Base-by-base conservation (phyloP, 2,329 filamentous ascomycete genomes). In the Claviceps sp. region DNA sequence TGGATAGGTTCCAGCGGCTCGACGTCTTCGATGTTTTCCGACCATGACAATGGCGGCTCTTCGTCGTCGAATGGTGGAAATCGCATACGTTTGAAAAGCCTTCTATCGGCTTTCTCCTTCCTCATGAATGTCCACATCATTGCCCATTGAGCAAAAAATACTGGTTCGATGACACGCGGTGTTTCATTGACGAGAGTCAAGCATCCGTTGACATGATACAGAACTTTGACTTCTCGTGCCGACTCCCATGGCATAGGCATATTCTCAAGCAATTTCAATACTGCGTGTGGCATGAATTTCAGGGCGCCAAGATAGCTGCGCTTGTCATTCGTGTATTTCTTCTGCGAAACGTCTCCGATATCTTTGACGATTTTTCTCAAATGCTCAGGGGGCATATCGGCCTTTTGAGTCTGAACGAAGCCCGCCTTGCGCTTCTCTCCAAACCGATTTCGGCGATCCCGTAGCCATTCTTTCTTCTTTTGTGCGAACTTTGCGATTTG, bases 161-260 rank as follows among this genome's bases (percentile, higher is more conserved):
- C 87, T 0, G 93, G 93, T 65, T 97, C 93, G 62, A 98, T 97
- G 52, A 98, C 94, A 61, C 94, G 81, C 14, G 94, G 93, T 6
- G 85, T 89, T 73, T 98, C 93, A 67, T 98, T 98, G 62, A 98
- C 94, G 52, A 98, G 73, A 1, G 93, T 98, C 70, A 98, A 70
- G 64, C 94, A 98, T 34, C 93, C 93, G 63, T 98, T 98, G 62
- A 97, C 90, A 65, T 98, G 93, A 68, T 98, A 98, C 13, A 98
- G 76, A 30, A 98, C 93, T 71, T 97, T 97, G 56, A 98, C 94
- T 64, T 98, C 93, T 56, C 90, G 82, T 26, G 89, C 83, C 53
- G 89, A 93, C 72, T 98, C 93, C 93, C 93, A 98, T 0, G 93
- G 93, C 93, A 98, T 98, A 4, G 93, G 93, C 93, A 98, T 98